phyloP scores from a whole-genome alignment of 1,284 basidiomycete genomes.

The Agaricales sp. region DNA sequence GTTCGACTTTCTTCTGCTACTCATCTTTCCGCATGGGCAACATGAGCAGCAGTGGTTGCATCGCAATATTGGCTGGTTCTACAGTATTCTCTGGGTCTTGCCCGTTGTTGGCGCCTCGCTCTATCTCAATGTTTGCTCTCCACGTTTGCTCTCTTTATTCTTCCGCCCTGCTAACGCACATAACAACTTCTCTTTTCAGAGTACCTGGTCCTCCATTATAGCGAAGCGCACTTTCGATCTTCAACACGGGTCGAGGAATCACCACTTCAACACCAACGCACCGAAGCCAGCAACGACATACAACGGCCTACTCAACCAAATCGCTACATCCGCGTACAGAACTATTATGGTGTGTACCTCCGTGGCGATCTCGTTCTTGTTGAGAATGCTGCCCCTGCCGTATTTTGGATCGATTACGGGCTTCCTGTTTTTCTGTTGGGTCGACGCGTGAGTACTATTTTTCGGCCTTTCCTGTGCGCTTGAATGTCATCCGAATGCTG shows the following conservation, averaged over 20 bases:
- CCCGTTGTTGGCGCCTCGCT: conserved; percentile 63
- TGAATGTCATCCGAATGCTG: no score
- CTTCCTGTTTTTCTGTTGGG: conserved; percentile 72
- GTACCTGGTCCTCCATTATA: conserved; percentile 61
- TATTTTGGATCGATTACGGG: conserved; percentile 46
- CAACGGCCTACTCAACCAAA: conserved; percentile 56
- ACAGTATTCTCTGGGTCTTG: conserved; percentile 64
- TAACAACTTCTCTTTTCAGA: conserved; percentile 28
- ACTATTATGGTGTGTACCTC: conserved; percentile 72
- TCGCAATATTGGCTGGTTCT: conserved; percentile 63
- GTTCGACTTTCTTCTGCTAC: conserved; percentile 62
- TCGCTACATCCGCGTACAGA: conserved; percentile 71
- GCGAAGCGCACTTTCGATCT: conserved; percentile 62
- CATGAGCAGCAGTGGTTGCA: conserved; percentile 57
- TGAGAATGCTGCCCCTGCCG: conserved; percentile 44
- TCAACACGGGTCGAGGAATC: conserved; percentile 42
- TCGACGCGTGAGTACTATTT: conserved; percentile 59
- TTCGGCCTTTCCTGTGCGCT: not conserved
- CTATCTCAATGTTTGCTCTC: conserved; percentile 54
- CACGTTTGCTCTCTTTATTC: conserved; percentile 1
- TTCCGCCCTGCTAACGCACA: not conserved
- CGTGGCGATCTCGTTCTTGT: conserved; percentile 53
- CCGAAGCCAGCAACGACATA: no score
- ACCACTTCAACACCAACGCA: conserved; percentile 33
- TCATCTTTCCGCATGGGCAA: conserved; percentile 35